Percentiles rank a stretch among this genome's conserved stretches.
Conservation (phyloP, 768 basidiomycete species). For the Leucosporidium creatinivorum region DNA sequence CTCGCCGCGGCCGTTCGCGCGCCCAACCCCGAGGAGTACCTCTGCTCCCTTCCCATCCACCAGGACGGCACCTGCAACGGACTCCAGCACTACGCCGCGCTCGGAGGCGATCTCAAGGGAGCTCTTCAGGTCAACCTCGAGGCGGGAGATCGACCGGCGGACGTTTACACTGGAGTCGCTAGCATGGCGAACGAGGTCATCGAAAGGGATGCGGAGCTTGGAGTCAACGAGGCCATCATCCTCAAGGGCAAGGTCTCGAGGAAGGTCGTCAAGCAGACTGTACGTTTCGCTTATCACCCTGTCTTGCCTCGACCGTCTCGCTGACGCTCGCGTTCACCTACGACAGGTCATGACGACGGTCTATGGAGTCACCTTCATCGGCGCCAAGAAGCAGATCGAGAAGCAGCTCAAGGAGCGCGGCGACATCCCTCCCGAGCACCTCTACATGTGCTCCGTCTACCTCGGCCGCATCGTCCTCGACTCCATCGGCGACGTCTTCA, state of each 20-base stretch:
- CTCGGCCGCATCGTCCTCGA: constrained; percentile 69
- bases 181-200: constrained; percentile 70
- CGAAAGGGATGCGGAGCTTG: constrained; percentile 39
- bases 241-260: constrained; percentile 71
- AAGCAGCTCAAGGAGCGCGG: constrained; percentile 70
- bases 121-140: constrained; percentile 84
- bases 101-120: constrained; percentile 83
- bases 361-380: constrained; percentile 92
- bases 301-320: background rate
- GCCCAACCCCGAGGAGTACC: constrained; percentile 53
- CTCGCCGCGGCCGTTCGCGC: constrained; percentile 71
- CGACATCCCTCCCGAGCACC: constrained; percentile 63
- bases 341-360: constrained; percentile 93
- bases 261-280: constrained; percentile 97
- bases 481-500: constrained; percentile 86
- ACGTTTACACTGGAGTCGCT: constrained; percentile 90
- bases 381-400: constrained; percentile 91
- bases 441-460: constrained; percentile 68
- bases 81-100: constrained; percentile 94
- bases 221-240: constrained; percentile 51
- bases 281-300: constrained; percentile 41
- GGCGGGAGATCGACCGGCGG: constrained; percentile 75
- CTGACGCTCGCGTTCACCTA: background rate
- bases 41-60: constrained; percentile 77
- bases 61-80: constrained; percentile 99